Conservation (phyloP, 305 asterid genomes). For the Rubia occidens region DNA sequence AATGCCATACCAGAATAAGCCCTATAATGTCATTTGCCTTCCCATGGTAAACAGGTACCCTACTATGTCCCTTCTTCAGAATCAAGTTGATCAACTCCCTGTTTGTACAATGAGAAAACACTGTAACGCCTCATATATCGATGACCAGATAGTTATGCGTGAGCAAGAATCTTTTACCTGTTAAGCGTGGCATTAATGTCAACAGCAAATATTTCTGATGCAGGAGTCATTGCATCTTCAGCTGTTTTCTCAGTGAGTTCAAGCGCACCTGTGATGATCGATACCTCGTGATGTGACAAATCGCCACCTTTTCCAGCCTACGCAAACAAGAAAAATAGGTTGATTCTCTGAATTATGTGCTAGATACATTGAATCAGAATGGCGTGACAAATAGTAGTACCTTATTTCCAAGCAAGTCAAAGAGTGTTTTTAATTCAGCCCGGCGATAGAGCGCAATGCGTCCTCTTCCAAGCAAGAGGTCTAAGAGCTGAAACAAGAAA, state of each 20-base stretch:
- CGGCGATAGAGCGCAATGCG: constrained; percentile 60
- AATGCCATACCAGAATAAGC: constrained; percentile 61
- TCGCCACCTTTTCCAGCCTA: constrained; percentile 95
- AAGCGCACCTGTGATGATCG: constrained; percentile 73
- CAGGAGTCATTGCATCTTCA: constrained; percentile 69
- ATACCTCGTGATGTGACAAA: constrained; percentile 66
- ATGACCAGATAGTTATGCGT: not conserved
- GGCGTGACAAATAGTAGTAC: constrained; percentile 23
- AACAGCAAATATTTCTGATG: constrained; percentile 52
- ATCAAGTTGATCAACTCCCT: constrained; percentile 53
- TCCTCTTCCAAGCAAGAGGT: constrained; percentile 53
- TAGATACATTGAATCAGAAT: too few relatives aligned
- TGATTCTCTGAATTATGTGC: too few relatives aligned
- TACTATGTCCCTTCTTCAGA: constrained; percentile 69
- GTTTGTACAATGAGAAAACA: not conserved
- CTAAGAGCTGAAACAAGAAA: constrained; percentile 43
- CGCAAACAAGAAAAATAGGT: not conserved
- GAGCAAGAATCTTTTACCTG: constrained; percentile 27
- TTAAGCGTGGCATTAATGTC: constrained; percentile 63
- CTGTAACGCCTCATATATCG: not conserved
- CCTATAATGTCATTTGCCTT: constrained; percentile 59
- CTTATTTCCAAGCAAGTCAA: constrained; percentile 77
- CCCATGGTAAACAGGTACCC: constrained; percentile 78
- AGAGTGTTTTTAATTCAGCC: constrained; percentile 82
- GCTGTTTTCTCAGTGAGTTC: constrained; percentile 74